Evolutionary conservation across 768 basidiomycete genomes (phyloP), one percentile per base, ranked within the genome.

Genomic region (Leccinum arenicola): DNA sequence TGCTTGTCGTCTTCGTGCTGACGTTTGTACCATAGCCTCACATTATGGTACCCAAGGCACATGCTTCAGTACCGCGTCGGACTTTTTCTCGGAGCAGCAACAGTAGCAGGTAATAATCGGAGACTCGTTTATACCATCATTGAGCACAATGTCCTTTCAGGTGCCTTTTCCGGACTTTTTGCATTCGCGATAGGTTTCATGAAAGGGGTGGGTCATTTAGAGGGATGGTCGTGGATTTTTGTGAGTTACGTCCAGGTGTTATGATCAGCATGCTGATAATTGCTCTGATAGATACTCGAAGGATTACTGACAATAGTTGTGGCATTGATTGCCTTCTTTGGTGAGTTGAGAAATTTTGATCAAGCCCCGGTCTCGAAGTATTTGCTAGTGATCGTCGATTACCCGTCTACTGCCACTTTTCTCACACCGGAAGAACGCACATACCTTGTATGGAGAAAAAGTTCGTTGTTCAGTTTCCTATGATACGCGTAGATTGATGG

Each of bases 181-280:
- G 85, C 85, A 0, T 85, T 75, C 67, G 84, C 68, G 0, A 82
- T 86, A 29, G 74, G 77, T 40, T 80, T 82, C 54, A 82, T 87
- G 83, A 68, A 72, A 25, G 82, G 81, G 0, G 70, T 69, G 0
- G 71, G 64, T 3, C 78, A 81, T 2, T 66, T 82, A 15, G 64
- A 77, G 17, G 85, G 83, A 8, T 88, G 86, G 86, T 82, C 82
- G 0, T 87, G 86, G 86, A 86, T 87, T 53, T 88, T 87, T 57
- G 83, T 85, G 62, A 45, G 81, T 68, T 8, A 1, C 4, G 35
- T n/a, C n/a, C 17, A 3, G 23, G 3, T 6, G 2, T 40, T 7
- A n/a, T 35, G n/a, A 25, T 35, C 1, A 9, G 49, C 2, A 25
- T 47, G 17, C 36, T 51, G 23, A 53, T 19, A 4, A 6, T 2